These are phyloP conservation scores for Solanum hybrid DNA, from an alignment of 305 asterid species.

Conservation along the genomic window DNA sequence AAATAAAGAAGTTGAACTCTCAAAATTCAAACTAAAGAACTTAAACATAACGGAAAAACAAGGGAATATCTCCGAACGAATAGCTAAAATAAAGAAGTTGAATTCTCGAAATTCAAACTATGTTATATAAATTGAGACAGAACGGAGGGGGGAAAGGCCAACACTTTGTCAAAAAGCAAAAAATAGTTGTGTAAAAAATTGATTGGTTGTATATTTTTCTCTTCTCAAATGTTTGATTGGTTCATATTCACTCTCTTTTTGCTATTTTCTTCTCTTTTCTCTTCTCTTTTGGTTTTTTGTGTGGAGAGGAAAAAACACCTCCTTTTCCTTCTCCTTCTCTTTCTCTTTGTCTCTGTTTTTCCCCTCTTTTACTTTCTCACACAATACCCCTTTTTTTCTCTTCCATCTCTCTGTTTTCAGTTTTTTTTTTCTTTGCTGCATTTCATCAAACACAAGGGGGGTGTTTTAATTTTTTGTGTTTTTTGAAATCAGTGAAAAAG, in stretches of 20 bases:
- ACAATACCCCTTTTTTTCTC: not conserved
- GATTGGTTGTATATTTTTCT: not conserved
- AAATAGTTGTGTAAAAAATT: not conserved
- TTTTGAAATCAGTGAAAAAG: not conserved
- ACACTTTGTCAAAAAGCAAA: not conserved
- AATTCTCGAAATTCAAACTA: not conserved
- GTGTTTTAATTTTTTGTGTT: not conserved
- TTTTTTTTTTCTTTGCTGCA: not conserved
- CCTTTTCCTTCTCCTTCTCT: not conserved
- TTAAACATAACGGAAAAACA: no score
- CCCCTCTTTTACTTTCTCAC: not conserved
- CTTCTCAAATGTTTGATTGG: constrained; percentile 14
- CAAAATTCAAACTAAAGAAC: not conserved
- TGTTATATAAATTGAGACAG: not conserved
- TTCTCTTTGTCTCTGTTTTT: not conserved
- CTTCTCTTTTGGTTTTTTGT: constrained; percentile 8
- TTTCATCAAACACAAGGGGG: constrained; percentile 6
- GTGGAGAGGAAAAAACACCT: constrained; percentile 31
- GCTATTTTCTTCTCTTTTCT: not conserved
- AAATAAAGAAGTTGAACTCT: not conserved
- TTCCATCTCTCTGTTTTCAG: not conserved
- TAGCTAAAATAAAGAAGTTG: not conserved
- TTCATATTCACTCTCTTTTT: constrained; percentile 12
- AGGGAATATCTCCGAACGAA: not conserved
- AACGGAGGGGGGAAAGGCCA: not conserved